Evolutionary conservation across 2,329 filamentous ascomycete species (phyloP).

Genomic region (Pseudogymnoascus sp.): DNA sequence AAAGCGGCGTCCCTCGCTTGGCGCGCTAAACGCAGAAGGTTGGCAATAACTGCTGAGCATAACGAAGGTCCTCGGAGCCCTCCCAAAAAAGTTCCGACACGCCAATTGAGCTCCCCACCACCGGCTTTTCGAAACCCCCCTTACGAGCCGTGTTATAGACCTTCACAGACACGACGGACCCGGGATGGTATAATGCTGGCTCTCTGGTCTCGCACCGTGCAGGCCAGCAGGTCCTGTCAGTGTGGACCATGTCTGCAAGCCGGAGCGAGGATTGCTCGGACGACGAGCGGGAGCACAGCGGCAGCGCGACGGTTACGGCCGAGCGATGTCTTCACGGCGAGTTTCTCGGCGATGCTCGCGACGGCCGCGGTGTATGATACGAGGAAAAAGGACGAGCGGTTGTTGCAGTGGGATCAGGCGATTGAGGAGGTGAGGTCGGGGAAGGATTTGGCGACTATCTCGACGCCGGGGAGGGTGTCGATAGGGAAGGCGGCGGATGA

Average conservation of each 20-base stretch:
- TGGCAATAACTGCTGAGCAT: not conserved
- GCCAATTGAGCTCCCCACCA: not conserved
- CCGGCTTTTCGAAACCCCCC: not conserved
- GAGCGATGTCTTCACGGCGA: constrained; percentile 54
- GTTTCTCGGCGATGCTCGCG: constrained; percentile 60
- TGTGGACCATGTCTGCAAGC: constrained; percentile 53
- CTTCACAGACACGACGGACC: constrained; percentile 11
- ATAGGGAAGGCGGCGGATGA: constrained; percentile 8
- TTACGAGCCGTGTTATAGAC: constrained; percentile 1
- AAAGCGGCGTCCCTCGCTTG: constrained; percentile 3
- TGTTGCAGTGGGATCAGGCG: constrained; percentile 52
- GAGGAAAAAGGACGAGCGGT: constrained; percentile 47
- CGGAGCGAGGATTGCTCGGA: constrained; percentile 30
- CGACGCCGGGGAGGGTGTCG: not conserved
- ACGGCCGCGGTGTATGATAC: constrained; percentile 57
- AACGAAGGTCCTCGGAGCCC: not conserved
- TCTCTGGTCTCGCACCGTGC: constrained; percentile 59
- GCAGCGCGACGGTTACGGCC: constrained; percentile 41
- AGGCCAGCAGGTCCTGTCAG: constrained; percentile 52
- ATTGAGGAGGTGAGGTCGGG: constrained; percentile 43
- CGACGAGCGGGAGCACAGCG: constrained; percentile 43
- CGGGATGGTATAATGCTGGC: constrained; percentile 48
- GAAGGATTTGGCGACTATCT: constrained; percentile 3
- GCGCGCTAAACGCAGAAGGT: not conserved
- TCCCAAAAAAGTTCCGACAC: not conserved